Evolutionary conservation across 1,284 basidiomycete species (phyloP), one percentile per base, ranked within the genome.

Genomic region (Paramarasmius palmivorus): DNA sequence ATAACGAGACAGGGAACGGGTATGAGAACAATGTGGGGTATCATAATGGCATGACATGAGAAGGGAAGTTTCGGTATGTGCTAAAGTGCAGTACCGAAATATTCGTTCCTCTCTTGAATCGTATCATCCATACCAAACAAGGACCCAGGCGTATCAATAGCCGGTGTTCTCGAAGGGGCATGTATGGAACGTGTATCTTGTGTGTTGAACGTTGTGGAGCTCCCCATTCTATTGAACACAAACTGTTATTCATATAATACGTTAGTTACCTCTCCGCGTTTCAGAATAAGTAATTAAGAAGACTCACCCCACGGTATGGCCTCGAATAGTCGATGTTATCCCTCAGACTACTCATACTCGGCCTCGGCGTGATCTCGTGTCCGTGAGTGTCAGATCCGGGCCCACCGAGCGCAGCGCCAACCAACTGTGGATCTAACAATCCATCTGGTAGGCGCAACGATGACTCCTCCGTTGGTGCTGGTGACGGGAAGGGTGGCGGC

Each of bases 311-410:
- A 38, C 57, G 44, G 39, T 56, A 56, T 25, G 57, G 57, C 39
- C 57, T 55, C 34, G 57, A 58, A 56, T 58, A 58, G 53, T 58
- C 57, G 8, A 58, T 51, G 48, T 58, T 36, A 49, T 58, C 57
- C 35, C 57, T 55, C 20, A 58, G 49, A 50, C 54, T 58, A 3
- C 48, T 23, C 41, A 51, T 36, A 52, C 56, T 57, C 7, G 37
- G n/a, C 19, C 38, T 53, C 10, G 36, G 26, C 14, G 14, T 15
- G 4, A 19, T 7, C 8, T n/a, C 35, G 23, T 15, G 34, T 19
- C 19, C 36, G 38, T 29, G 22, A 19, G n/a, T 19, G 12, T 26
- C 22, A 4, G 14, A 32, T 12, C 19, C 51, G 25, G 23, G n/a
- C 10, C 15, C 20, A 19, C 41, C 8, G 20, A 44, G n/a, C 5